Evolutionary conservation across 768 basidiomycete species (phyloP).

Genomic region (Paxillus rubicundulus): DNA sequence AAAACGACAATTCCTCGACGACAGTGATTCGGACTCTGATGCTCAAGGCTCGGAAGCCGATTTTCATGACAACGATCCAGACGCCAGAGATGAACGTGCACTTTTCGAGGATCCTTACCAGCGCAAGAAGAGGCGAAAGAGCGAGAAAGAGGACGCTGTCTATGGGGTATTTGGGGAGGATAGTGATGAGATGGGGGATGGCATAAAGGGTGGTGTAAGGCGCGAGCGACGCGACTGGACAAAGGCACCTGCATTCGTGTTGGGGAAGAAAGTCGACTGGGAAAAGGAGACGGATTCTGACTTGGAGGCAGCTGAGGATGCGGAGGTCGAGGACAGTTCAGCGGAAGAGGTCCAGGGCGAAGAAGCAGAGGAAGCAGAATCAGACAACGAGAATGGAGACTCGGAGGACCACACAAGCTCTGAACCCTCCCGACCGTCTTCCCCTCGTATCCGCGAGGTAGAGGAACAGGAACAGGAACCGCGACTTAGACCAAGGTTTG

Average conservation of each 20-base stretch:
- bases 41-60: constrained; percentile 56
- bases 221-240: constrained; percentile 62
- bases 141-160: constrained; percentile 68
- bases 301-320: constrained; percentile 33
- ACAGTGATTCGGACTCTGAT: constrained; percentile 71
- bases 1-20: constrained; percentile 74
- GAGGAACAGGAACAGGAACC: constrained; percentile 42
- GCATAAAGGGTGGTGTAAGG: constrained; percentile 22
- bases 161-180: constrained; percentile 76
- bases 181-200: constrained; percentile 58
- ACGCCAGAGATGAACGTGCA: constrained; percentile 67
- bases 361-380: constrained; percentile 28
- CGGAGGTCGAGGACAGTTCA: constrained; percentile 34
- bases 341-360: constrained; percentile 34
- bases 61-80: constrained; percentile 53
- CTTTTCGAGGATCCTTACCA: constrained; percentile 78
- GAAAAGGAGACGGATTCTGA: constrained; percentile 45
- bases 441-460: constrained; percentile 53
- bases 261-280: constrained; percentile 44
- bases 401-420: constrained; percentile 37
- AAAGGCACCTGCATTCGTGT: constrained; percentile 74
- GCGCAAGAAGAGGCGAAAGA: constrained; percentile 61
- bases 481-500: constrained; percentile 36
- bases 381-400: constrained; percentile 35
- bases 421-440: constrained; percentile 51